Conservation (phyloP, 306 rosid genomes). For the Hippophae gyantsensis region DNA sequence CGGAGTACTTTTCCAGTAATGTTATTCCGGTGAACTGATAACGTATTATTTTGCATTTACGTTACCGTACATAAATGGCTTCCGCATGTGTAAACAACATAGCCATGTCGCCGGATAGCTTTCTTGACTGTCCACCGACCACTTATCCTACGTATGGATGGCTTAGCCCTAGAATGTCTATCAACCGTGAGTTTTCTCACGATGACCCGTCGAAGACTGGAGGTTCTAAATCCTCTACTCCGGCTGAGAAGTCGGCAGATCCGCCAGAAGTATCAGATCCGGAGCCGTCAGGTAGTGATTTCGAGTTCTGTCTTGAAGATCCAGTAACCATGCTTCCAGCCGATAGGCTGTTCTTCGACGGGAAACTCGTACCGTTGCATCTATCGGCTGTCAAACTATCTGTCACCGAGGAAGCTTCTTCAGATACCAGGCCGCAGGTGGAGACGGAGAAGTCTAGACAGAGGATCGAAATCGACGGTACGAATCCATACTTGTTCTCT, state of each 20-base stretch:
- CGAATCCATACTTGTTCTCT: constrained; percentile 62
- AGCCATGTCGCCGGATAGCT: constrained; percentile 55
- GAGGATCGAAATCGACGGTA: constrained; percentile 19
- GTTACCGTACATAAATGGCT: constrained; percentile 37
- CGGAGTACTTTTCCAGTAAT: too few species aligned
- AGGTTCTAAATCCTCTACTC: constrained; percentile 6
- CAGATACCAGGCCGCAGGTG: constrained; percentile 17
- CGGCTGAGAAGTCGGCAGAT: constrained; percentile 2
- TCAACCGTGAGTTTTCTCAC: constrained; percentile 31
- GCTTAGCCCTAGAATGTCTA: constrained; percentile 49
- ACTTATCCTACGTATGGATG: constrained; percentile 50
- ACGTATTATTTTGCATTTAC: too few species aligned
- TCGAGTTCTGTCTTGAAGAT: constrained; percentile 80
- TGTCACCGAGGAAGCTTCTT: not conserved
- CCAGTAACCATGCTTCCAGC: constrained; percentile 87
- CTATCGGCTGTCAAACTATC: constrained; percentile 31
- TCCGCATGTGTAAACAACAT: constrained; percentile 91
- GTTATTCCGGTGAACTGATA: too few species aligned
- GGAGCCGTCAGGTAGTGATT: constrained; percentile 35
- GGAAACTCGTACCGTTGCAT: constrained; percentile 77
- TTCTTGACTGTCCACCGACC: constrained; percentile 38
- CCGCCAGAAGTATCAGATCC: constrained; percentile 33
- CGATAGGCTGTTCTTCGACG: constrained; percentile 78
- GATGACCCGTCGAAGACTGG: constrained; percentile 15
- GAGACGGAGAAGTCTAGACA: constrained; percentile 27